Evolutionary conservation across 2,329 filamentous ascomycete genomes (phyloP).

Genomic region (Aspergillus sp.): DNA sequence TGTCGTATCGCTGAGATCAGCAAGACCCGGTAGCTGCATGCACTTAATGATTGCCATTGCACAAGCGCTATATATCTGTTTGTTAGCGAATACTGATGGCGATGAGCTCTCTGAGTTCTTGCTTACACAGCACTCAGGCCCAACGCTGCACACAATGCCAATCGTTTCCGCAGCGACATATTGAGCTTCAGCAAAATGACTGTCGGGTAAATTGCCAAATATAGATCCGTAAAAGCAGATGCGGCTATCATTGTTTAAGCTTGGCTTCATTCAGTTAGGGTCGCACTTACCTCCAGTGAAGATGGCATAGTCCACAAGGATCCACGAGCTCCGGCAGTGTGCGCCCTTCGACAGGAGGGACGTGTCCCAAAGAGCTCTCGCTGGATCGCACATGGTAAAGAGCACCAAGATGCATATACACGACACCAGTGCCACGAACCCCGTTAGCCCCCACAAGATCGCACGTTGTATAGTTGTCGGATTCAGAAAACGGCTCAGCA

Average conservation of each 20-base stretch:
- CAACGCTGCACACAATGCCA: conserved; percentile 23
- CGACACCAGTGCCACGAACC: conserved; percentile 33
- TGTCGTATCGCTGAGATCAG: conserved; percentile 31
- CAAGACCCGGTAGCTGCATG: conserved; percentile 32
- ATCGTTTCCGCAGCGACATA: conserved; percentile 27
- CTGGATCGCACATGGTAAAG: conserved; percentile 41
- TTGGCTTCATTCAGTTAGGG: conserved; percentile 10
- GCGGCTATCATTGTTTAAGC: conserved; percentile 17
- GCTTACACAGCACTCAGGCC: conserved; percentile 36
- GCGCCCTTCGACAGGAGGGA: conserved; percentile 29
- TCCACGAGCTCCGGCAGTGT: conserved; percentile 36
- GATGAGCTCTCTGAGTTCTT: neutral
- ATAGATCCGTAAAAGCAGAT: conserved; percentile 34
- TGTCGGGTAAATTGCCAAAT: conserved; percentile 34
- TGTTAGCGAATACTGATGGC: neutral
- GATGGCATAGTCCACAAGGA: conserved; percentile 44
- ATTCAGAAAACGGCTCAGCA: conserved; percentile 28
- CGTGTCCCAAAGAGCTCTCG: conserved; percentile 42
- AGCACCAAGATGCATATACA: conserved; percentile 32
- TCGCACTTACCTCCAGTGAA: conserved; percentile 40
- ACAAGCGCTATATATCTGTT: conserved; percentile 29
- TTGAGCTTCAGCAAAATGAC: conserved; percentile 32
- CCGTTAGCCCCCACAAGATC: conserved; percentile 30
- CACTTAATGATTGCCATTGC: conserved; percentile 38
- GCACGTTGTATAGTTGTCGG: conserved; percentile 20